These are phyloP conservation scores for Coelastrella sp. DNA, from an alignment of 139 green algal genomes.

Conservation along the genomic window DNA sequence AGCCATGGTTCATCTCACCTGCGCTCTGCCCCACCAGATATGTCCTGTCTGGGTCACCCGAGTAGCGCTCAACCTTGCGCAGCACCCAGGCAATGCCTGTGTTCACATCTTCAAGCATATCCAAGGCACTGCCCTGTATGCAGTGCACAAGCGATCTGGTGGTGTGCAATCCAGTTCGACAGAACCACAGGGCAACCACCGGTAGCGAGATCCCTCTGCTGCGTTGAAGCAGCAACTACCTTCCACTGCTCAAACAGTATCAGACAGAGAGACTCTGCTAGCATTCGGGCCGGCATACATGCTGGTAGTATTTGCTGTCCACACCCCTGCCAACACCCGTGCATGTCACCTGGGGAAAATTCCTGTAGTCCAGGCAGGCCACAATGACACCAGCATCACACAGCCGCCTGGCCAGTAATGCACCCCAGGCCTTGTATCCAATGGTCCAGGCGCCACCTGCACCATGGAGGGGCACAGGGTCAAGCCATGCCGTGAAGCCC, in stretches of 20 bases:
- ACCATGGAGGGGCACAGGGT: not conserved
- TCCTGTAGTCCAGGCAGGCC: constrained; percentile 94
- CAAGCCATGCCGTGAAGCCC: no score
- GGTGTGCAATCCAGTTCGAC: constrained; percentile 66
- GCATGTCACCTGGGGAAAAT: constrained; percentile 88
- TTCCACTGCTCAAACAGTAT: no score
- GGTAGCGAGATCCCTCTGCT: not conserved
- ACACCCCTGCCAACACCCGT: no score
- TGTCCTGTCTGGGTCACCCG: constrained; percentile 80
- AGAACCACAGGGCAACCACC: not conserved
- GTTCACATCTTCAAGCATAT: constrained; percentile 96
- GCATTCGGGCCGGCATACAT: no score
- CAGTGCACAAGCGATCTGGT: constrained; percentile 60
- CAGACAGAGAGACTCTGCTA: no score
- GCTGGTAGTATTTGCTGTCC: no score
- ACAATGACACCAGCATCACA: constrained; percentile 88
- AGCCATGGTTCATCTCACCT: not conserved
- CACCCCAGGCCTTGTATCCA: constrained; percentile 96
- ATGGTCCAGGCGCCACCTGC: constrained; percentile 94
- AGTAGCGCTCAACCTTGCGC: constrained; percentile 67
- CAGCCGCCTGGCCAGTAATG: constrained; percentile 85
- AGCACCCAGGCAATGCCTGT: constrained; percentile 90
- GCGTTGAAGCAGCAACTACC: not conserved
- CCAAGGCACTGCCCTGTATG: constrained; percentile 36
- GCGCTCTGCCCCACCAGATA: constrained; percentile 91